phyloP scores from a whole-genome alignment of 1,139 yeast genomes.

The Hansenula lynferdii region DNA sequence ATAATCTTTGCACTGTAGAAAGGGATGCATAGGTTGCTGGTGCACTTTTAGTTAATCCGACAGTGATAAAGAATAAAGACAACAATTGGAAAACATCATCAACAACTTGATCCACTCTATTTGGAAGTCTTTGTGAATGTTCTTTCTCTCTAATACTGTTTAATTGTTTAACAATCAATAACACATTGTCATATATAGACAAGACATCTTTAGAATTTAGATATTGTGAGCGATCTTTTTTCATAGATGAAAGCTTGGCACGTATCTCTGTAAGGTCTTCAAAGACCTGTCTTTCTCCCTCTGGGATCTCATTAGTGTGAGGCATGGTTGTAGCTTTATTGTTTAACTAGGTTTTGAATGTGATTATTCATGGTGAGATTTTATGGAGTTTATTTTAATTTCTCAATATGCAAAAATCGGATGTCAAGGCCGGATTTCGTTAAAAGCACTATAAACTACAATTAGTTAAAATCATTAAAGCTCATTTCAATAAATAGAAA shows the following conservation, averaged over 20 bases:
- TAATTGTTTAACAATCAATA: slow-evolving; percentile 45
- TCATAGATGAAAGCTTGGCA: slow-evolving; percentile 46
- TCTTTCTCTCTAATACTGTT: slow-evolving; percentile 34
- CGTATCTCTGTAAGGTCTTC: slow-evolving; percentile 45
- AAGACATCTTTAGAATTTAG: slow-evolving; percentile 62
- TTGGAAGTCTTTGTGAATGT: slow-evolving; percentile 19
- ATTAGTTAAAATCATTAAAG: background rate
- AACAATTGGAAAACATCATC: slow-evolving; percentile 88
- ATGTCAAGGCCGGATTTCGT: background rate
- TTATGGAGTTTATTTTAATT: background rate
- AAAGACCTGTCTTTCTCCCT: slow-evolving; percentile 46
- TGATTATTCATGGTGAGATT: background rate
- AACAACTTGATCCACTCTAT: slow-evolving; percentile 61
- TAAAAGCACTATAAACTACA: background rate
- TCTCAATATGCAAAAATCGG: slow-evolving; percentile 1
- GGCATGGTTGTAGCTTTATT: too few relatives aligned
- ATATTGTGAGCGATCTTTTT: slow-evolving; percentile 59
- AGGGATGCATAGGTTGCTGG: slow-evolving; percentile 92
- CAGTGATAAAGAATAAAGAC: slow-evolving; percentile 82
- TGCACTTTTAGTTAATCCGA: slow-evolving; percentile 84
- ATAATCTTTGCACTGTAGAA: slow-evolving; percentile 74
- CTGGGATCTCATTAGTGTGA: slow-evolving; percentile 35
- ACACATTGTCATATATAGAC: slow-evolving; percentile 47
- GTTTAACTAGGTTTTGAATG: too few relatives aligned
- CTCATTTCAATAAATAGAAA: background rate